These are phyloP conservation scores for Arthrocladium fulminans DNA, from an alignment of 2,329 filamentous ascomycete species.

Conservation along the genomic window DNA sequence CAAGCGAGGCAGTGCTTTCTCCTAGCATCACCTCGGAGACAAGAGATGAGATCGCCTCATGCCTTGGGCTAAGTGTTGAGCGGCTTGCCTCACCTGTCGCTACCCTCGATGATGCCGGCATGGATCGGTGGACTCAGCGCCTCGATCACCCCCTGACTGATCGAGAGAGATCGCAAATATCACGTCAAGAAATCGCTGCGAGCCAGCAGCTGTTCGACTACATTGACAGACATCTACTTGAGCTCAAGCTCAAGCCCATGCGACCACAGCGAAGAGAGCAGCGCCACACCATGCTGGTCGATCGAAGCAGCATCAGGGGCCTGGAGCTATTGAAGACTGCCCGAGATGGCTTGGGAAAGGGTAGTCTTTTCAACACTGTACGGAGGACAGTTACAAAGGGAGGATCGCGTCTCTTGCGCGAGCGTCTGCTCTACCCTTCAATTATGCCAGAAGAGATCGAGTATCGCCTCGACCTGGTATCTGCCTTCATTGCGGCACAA, in stretches of 20 bases:
- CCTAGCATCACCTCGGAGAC: slow-evolving; percentile 50
- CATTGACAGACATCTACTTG: slow-evolving; percentile 67
- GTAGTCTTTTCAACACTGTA: slow-evolving; percentile 83
- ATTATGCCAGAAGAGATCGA: slow-evolving; percentile 76
- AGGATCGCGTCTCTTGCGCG: slow-evolving; percentile 71
- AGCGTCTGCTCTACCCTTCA: slow-evolving; percentile 80
- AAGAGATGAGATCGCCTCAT: slow-evolving; percentile 53
- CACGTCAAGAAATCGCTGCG: slow-evolving; percentile 60
- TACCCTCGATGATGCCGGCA: slow-evolving; percentile 35
- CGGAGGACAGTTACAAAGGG: slow-evolving; percentile 85
- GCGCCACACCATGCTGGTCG: slow-evolving; percentile 76
- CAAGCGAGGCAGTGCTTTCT: slow-evolving; percentile 76
- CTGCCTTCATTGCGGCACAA: slow-evolving; percentile 58
- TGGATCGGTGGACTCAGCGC: slow-evolving; percentile 64
- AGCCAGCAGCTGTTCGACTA: slow-evolving; percentile 78
- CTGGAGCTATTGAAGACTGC: slow-evolving; percentile 84
- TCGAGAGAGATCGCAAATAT: slow-evolving; percentile 50
- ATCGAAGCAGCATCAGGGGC: slow-evolving; percentile 81
- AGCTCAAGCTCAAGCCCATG: slow-evolving; percentile 70
- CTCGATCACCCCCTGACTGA: slow-evolving; percentile 62
- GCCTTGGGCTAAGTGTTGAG: slow-evolving; percentile 67
- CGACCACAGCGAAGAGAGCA: slow-evolving; percentile 66
- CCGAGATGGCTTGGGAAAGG: slow-evolving; percentile 66
- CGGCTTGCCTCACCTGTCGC: slow-evolving; percentile 62
- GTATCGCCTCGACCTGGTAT: slow-evolving; percentile 70